Percentiles rank a stretch among this genome's conserved stretches.
These are phyloP conservation scores for Aspergillus intermedius DNA, from an alignment of 2,329 filamentous ascomycete species.

Conservation along the genomic window DNA sequence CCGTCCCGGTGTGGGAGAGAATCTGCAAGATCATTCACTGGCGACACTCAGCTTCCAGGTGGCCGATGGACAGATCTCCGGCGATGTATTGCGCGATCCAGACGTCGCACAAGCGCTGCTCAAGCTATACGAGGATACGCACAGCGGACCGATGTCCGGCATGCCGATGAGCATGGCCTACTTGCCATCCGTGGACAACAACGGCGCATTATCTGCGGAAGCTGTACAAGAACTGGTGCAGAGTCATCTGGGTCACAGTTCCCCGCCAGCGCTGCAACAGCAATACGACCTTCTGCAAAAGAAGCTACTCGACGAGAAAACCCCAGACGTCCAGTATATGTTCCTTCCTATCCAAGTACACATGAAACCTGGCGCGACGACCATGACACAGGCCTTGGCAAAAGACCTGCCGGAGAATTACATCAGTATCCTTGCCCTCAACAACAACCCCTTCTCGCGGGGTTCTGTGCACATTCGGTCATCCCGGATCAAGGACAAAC, in stretches of 20 bases:
- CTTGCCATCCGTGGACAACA: constrained; percentile 18
- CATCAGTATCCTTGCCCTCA: constrained; percentile 13
- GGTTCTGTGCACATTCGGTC: constrained; percentile 28
- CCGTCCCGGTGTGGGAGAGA: constrained; percentile 44
- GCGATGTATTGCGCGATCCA: constrained; percentile 18
- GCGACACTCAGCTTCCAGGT: constrained; percentile 20
- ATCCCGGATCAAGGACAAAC: constrained; percentile 24
- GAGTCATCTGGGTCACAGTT: background rate
- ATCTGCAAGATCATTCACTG: constrained; percentile 46
- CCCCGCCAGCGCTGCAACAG: constrained; percentile 1
- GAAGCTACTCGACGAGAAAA: constrained; percentile 6
- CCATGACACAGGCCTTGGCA: constrained; percentile 8
- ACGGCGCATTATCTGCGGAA: constrained; percentile 8
- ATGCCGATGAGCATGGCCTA: constrained; percentile 20
- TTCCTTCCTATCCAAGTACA: constrained; percentile 10
- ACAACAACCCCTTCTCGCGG: constrained; percentile 28
- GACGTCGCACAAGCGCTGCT: constrained; percentile 15
- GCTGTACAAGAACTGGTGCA: background rate
- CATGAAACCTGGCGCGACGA: constrained; percentile 10
- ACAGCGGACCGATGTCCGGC: constrained; percentile 15
- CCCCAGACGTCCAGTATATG: constrained; percentile 11
- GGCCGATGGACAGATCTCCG: constrained; percentile 16
- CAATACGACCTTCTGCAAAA: constrained; percentile 12
- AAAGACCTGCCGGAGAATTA: constrained; percentile 14
- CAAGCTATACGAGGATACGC: constrained; percentile 16